Percentiles rank a stretch among this genome's conserved stretches.
Conservation (phyloP, 2,329 filamentous ascomycete species). For the Calonectria hongkongensis region DNA sequence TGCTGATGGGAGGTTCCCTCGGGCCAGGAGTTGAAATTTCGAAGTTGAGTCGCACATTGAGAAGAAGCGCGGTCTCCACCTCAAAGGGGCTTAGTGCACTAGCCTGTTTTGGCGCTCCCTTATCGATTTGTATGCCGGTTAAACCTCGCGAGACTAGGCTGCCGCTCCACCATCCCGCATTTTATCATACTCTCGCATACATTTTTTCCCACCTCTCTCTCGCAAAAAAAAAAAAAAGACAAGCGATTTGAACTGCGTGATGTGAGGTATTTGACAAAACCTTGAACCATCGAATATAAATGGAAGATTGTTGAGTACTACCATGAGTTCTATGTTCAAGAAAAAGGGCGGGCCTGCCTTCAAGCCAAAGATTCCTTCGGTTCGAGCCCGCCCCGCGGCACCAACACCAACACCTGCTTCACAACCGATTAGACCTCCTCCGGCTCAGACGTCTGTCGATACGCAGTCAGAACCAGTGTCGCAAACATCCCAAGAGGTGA, state of each 20-base stretch:
- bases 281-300: constrained; percentile 38
- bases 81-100: constrained; percentile 62
- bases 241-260: constrained; percentile 36
- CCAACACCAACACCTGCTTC: constrained; percentile 58
- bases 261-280: constrained; percentile 44
- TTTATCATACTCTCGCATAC: constrained; percentile 51
- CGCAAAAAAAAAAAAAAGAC: constrained; percentile 14
- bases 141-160: constrained; percentile 55
- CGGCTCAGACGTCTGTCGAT: constrained; percentile 42
- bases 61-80: constrained; percentile 60
- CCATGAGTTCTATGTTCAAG: constrained; percentile 81
- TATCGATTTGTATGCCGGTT: constrained; percentile 60
- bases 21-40: constrained; percentile 67
- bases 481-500: constrained; percentile 29
- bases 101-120: constrained; percentile 56
- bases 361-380: constrained; percentile 80
- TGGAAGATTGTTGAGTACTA: constrained; percentile 35
- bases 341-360: constrained; percentile 78
- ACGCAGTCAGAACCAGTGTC: constrained; percentile 36
- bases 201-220: constrained; percentile 42
- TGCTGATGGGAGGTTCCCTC: constrained; percentile 60
- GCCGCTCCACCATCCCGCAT: constrained; percentile 54
- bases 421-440: constrained; percentile 49
- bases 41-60: constrained; percentile 65
- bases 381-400: constrained; percentile 70